A percentile compares a stretch with the other conserved stretches of the same genome.
phyloP scores from a whole-genome alignment of 1,284 basidiomycete genomes.

The Somion occarium region DNA sequence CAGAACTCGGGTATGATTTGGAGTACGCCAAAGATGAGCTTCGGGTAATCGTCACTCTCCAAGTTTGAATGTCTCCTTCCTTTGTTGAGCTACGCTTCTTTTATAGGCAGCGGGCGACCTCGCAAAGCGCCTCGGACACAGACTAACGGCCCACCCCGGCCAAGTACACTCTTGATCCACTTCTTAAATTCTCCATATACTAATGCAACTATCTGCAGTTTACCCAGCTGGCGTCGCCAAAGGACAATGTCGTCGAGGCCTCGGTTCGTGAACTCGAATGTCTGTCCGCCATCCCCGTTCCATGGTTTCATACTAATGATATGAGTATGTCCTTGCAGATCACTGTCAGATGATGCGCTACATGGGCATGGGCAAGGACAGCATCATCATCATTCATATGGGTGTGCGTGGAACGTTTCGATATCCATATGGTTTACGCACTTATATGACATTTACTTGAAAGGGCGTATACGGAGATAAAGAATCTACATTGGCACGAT shows the following conservation, averaged over 20 bases:
- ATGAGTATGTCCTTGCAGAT: slow-evolving; percentile 30
- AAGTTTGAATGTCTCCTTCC: too few relatives aligned
- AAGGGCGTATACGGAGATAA: slow-evolving; percentile 83
- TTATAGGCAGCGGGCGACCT: slow-evolving; percentile 61
- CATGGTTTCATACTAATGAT: neutral
- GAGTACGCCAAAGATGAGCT: slow-evolving; percentile 58
- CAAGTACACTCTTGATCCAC: slow-evolving; percentile 16
- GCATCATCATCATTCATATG: slow-evolving; percentile 78
- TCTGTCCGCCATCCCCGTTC: slow-evolving; percentile 14
- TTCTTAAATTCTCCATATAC: neutral
- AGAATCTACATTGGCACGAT: slow-evolving; percentile 59
- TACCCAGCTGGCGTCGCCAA: slow-evolving; percentile 81
- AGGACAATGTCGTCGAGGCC: slow-evolving; percentile 65
- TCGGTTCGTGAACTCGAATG: slow-evolving; percentile 75
- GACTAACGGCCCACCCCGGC: slow-evolving; percentile 86
- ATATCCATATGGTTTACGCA: neutral
- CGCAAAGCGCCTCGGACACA: slow-evolving; percentile 73
- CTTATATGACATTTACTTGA: neutral
- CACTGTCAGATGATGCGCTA: slow-evolving; percentile 84
- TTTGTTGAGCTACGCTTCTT: too few relatives aligned
- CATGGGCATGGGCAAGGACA: slow-evolving; percentile 74
- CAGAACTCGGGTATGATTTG: slow-evolving; percentile 74
- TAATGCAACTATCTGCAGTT: slow-evolving; percentile 43
- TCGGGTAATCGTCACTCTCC: slow-evolving; percentile 31
- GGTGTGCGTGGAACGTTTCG: slow-evolving; percentile 33